These are phyloP conservation scores for Scheffersomyces titani DNA, from an alignment of 1,139 yeast species.

Conservation along the genomic window DNA sequence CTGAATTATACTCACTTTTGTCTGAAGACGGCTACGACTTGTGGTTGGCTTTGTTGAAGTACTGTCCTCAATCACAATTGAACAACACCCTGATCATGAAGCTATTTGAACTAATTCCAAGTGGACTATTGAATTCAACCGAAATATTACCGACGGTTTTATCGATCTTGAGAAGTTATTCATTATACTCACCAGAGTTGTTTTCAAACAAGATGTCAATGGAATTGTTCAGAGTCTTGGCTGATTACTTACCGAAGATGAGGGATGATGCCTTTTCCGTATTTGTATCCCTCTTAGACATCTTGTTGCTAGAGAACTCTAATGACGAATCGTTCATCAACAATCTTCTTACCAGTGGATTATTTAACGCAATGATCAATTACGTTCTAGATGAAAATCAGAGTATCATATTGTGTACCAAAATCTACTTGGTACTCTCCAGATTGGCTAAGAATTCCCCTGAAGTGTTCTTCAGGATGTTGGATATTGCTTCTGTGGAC, in stretches of 20 bases:
- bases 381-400: slow-evolving; percentile 52
- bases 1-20: slow-evolving; percentile 62
- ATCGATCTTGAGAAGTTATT: slow-evolving; percentile 71
- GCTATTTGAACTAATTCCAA: slow-evolving; percentile 47
- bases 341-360: slow-evolving; percentile 45
- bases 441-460: slow-evolving; percentile 54
- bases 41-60: slow-evolving; percentile 74
- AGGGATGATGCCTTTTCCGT: slow-evolving; percentile 70
- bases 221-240: slow-evolving; percentile 52
- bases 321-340: slow-evolving; percentile 30
- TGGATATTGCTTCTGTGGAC: slow-evolving; percentile 34
- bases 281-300: slow-evolving; percentile 60
- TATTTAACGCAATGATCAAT: slow-evolving; percentile 46
- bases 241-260: slow-evolving; percentile 59
- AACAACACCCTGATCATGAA: slow-evolving; percentile 38
- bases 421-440: slow-evolving; percentile 54
- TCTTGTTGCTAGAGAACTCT: slow-evolving; percentile 39
- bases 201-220: slow-evolving; percentile 28
- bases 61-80: slow-evolving; percentile 36
- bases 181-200: slow-evolving; percentile 57
- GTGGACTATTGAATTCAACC: slow-evolving; percentile 62
- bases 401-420: slow-evolving; percentile 49
- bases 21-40: slow-evolving; percentile 88
- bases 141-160: slow-evolving; percentile 74
- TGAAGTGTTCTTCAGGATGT: slow-evolving; percentile 38